Evolutionary conservation across 805 yeast species (phyloP), one percentile per base, ranked within the genome.

Genomic region (Yarrowia keelungensis): DNA sequence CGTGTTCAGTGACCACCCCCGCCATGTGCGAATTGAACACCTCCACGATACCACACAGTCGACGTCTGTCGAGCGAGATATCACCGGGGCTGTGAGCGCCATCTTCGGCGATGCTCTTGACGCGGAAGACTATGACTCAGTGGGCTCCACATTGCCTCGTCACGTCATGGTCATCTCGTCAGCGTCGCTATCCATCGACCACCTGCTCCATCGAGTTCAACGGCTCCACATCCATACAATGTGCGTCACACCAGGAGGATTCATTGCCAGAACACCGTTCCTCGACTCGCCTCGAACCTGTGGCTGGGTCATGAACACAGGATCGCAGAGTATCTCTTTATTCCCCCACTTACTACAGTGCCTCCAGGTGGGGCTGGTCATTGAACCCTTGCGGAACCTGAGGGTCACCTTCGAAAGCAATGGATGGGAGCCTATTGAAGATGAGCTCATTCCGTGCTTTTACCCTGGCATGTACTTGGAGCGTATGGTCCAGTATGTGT

Each of bases 401-500:
- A 32, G 51, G 16, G 35, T 59, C 3, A 16, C 51, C 19, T 59
- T 59, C 19, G 51, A 59, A 14, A 59, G 65, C 50, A 59, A 59
- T 26, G 65, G 65, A 4, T 59, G 65, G 65, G 51, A 43, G 19
- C 51, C 65, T 11, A 43, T 59, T 2, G 65, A 59, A 5, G 65
- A 59, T 14, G 65, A 59, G 51, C 65, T 43, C 3, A 59, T 59
- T 12, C 45, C 50, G 11, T 59, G 51, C 32, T 59, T 59, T 35
- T 59, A 59, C 16, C 65, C 65, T 10, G 65, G 65, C 42, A 59
- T 59, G 65, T 59, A 59, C n/a, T 10, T 59, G 32, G 65, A 59
- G 15, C 65, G 65, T 32, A n/a, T n/a, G 41, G 65, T 59, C 2
- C 42, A 45, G 15, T 59, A 45, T 12, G 42, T 19, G 39, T 3